Percentiles rank a stretch among this genome's conserved stretches.
These are phyloP conservation scores for Leccinum incarnatum DNA, from an alignment of 768 basidiomycete genomes.

Conservation along the genomic window DNA sequence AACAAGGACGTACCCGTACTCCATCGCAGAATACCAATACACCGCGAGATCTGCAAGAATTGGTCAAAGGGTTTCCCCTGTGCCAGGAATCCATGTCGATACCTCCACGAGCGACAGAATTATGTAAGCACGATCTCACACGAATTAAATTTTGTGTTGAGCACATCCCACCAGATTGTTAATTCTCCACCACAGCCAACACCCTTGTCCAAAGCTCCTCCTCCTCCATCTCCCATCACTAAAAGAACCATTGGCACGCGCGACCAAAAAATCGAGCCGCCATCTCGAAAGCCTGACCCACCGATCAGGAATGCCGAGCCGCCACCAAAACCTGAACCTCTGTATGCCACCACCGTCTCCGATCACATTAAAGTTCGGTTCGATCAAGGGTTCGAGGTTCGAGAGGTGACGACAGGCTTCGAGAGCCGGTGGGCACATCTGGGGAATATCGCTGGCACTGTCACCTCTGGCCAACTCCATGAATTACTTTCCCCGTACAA, in stretches of 20 bases:
- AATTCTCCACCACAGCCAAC: not conserved
- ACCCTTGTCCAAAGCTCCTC: not conserved
- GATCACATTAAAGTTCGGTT: slow-evolving; percentile 57
- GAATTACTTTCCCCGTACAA: slow-evolving; percentile 42
- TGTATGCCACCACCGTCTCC: slow-evolving; percentile 39
- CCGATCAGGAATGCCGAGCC: slow-evolving; percentile 1
- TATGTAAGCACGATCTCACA: slow-evolving; percentile 7
- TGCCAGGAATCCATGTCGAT: not conserved
- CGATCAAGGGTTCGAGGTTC: slow-evolving; percentile 58
- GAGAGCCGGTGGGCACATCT: slow-evolving; percentile 64
- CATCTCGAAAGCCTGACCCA: not conserved
- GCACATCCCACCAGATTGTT: not conserved
- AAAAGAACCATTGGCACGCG: not conserved
- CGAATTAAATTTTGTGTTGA: not conserved
- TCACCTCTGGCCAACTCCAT: slow-evolving; percentile 35
- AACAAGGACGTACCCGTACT: not conserved
- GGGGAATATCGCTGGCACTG: slow-evolving; percentile 43
- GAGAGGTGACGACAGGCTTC: slow-evolving; percentile 59
- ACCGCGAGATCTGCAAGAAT: not conserved
- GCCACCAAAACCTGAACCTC: slow-evolving; percentile 14
- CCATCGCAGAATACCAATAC: not conserved
- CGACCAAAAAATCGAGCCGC: not conserved
- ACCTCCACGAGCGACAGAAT: slow-evolving; percentile 3
- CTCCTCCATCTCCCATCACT: not conserved
- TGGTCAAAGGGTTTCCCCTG: slow-evolving; percentile 5